Percentiles rank a stretch among this genome's conserved stretches.
phyloP scores from a whole-genome alignment of 306 rosid species.

The Hylodesmum podocarpum region DNA sequence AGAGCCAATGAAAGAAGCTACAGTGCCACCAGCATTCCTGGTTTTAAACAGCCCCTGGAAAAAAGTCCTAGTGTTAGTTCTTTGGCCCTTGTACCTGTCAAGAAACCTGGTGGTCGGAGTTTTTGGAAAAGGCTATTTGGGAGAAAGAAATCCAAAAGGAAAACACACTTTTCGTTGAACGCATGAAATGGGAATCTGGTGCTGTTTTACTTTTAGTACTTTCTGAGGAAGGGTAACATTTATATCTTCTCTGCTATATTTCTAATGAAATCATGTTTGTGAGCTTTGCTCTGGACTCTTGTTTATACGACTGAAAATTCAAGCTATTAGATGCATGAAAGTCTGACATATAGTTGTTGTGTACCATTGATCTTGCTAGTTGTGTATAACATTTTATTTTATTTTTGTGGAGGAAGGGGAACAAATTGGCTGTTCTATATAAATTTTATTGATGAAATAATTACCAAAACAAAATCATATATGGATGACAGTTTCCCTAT shows the following conservation, averaged over 20 bases:
- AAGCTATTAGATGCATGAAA: neutral
- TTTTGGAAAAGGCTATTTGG: conserved; percentile 68
- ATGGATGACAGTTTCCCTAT: neutral
- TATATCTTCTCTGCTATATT: neutral
- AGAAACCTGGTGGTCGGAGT: conserved; percentile 48
- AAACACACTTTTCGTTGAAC: conserved; percentile 35
- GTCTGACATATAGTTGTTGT: neutral
- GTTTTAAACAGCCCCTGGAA: conserved; percentile 31
- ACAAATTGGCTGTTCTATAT: neutral
- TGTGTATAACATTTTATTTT: neutral
- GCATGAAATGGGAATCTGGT: conserved; percentile 34
- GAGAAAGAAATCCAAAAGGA: conserved; percentile 69
- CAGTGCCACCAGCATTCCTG: conserved; percentile 28
- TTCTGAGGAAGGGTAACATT: neutral
- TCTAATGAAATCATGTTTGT: conserved; percentile 11
- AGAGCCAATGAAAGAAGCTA: conserved; percentile 41
- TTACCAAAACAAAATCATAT: neutral
- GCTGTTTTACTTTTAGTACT: conserved; percentile 26
- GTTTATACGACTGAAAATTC: conserved; percentile 24
- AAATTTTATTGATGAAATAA: neutral
- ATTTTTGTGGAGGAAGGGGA: neutral
- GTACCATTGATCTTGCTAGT: neutral
- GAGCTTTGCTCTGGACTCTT: conserved; percentile 5
- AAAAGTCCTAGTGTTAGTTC: conserved; percentile 40
- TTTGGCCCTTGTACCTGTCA: conserved; percentile 68